These are phyloP conservation scores for Huntiella moniliformis DNA, from an alignment of 2,329 filamentous ascomycete species.

Conservation along the genomic window DNA sequence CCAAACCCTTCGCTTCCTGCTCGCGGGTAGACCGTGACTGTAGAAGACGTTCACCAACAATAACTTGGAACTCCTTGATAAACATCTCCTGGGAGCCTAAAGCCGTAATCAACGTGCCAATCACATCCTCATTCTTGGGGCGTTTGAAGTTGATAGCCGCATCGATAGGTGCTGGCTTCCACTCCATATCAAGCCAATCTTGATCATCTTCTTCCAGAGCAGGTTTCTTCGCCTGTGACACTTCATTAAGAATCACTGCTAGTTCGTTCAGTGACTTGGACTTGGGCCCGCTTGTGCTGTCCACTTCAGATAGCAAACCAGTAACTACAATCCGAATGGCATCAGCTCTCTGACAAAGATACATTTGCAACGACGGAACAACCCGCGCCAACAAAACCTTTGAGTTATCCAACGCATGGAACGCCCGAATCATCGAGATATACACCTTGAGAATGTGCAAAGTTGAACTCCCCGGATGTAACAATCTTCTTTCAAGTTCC, in stretches of 20 bases:
- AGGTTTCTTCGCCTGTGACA: slow-evolving; percentile 34
- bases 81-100: slow-evolving; percentile 83
- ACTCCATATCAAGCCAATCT: slow-evolving; percentile 83
- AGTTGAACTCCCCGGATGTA: slow-evolving; percentile 61
- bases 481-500: slow-evolving; percentile 43
- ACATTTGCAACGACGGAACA: slow-evolving; percentile 53
- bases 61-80: slow-evolving; percentile 80
- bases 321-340: slow-evolving; percentile 61
- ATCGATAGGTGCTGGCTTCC: slow-evolving; percentile 84
- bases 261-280: slow-evolving; percentile 43
- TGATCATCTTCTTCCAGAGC: slow-evolving; percentile 44
- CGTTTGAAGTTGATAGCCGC: slow-evolving; percentile 83
- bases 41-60: slow-evolving; percentile 67
- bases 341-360: slow-evolving; percentile 58
- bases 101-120: slow-evolving; percentile 73
- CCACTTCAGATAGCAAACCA: slow-evolving; percentile 45
- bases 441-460: slow-evolving; percentile 60
- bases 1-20: slow-evolving; percentile 65
- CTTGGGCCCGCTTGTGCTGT: slow-evolving; percentile 22
- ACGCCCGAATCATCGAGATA: slow-evolving; percentile 60
- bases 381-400: slow-evolving; percentile 61
- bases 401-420: slow-evolving; percentile 56
- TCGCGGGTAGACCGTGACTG: slow-evolving; percentile 49
- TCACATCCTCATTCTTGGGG: slow-evolving; percentile 74
- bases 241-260: slow-evolving; percentile 44